phyloP scores from a whole-genome alignment of 192 early-diverging fungal genomes.

The Rhizoclosmatium globosum region DNA sequence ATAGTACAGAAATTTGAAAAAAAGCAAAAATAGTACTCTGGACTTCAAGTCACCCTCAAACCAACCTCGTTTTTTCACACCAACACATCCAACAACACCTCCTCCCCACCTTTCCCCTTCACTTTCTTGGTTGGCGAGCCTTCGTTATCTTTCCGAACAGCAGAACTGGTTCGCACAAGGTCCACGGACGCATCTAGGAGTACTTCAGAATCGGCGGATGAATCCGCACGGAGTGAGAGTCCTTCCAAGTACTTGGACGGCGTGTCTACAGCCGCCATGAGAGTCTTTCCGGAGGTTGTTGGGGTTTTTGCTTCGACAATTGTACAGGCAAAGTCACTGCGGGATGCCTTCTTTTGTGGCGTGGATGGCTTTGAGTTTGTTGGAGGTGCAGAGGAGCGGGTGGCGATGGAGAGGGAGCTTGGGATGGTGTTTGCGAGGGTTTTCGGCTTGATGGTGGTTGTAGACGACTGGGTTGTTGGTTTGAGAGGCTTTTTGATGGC shows the following conservation, averaged over 20 bases:
- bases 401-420: not conserved
- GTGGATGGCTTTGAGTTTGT: not conserved
- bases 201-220: not conserved
- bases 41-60: no score
- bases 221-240: not conserved
- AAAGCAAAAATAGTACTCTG: not conserved
- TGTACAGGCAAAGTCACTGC: not conserved
- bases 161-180: slow-evolving; percentile 1
- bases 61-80: not conserved
- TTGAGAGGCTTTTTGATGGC: not conserved
- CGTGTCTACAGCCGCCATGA: not conserved
- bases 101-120: not conserved
- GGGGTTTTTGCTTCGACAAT: not conserved
- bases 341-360: not conserved
- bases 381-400: no score
- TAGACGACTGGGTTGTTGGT: not conserved
- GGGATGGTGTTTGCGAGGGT: no score
- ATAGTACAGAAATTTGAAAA: not conserved
- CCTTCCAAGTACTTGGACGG: slow-evolving; percentile 3
- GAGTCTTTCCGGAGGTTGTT: not conserved
- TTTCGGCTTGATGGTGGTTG: no score
- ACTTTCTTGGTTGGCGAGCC: slow-evolving; percentile 20
- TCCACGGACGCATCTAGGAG: not conserved
- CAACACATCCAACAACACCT: not conserved
- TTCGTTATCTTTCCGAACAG: slow-evolving; percentile 3